Conservation (phyloP, 768 basidiomycete species). For the Termitomyces sp. region DNA sequence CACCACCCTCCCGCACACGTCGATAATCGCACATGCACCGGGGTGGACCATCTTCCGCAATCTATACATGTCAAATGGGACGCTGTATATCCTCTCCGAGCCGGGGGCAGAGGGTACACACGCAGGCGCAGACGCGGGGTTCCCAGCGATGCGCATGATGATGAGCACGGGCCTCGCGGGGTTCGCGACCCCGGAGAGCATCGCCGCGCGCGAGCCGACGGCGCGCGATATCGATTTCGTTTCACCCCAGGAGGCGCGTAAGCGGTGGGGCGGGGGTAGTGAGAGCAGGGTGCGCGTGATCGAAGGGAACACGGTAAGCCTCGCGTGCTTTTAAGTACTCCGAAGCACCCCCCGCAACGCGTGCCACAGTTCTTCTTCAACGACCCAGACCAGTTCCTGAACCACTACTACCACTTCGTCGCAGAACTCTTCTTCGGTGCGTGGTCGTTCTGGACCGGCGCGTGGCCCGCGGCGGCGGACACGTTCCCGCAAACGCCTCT, state of each 20-base stretch:
- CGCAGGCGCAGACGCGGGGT: conserved; percentile 19
- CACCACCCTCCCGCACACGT: conserved; percentile 40
- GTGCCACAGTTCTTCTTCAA: conserved; percentile 52
- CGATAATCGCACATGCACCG: conserved; percentile 58
- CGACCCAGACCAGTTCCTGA: conserved; percentile 72
- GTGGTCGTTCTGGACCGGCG: conserved; percentile 70
- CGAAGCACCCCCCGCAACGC: no score
- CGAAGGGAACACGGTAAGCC: background rate
- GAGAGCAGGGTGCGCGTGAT: background rate
- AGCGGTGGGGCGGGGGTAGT: conserved; percentile 49
- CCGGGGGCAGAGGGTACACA: no score
- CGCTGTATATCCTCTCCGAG: conserved; percentile 60
- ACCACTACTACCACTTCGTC: conserved; percentile 85
- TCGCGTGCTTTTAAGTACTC: no score
- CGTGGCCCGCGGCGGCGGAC: conserved; percentile 25
- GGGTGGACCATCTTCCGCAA: conserved; percentile 86
- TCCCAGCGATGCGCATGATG: conserved; percentile 51
- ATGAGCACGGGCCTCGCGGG: conserved; percentile 63
- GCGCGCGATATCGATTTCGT: conserved; percentile 56
- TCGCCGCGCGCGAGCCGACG: conserved; percentile 62
- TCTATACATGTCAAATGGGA: conserved; percentile 82
- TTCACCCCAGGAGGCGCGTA: conserved; percentile 49
- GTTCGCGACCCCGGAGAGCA: conserved; percentile 56
- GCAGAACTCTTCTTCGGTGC: conserved; percentile 75
- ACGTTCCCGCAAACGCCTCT: no score